A percentile compares a stretch with the other conserved stretches of the same genome.
phyloP scores from a whole-genome alignment of 2,329 filamentous ascomycete genomes.

The Diaporthe batatas region DNA sequence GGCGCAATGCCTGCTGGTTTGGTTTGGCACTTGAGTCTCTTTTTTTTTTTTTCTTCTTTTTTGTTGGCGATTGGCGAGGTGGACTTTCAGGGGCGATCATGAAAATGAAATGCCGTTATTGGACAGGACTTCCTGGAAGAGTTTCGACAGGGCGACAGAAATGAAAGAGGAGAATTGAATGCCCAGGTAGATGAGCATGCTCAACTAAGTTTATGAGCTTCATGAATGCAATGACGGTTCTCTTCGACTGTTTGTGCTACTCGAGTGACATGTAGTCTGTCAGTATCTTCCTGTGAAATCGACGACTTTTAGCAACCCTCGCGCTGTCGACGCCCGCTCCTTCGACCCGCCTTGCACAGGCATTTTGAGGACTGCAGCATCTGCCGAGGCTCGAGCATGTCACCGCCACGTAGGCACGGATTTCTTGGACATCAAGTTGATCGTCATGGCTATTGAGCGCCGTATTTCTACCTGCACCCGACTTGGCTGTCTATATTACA shows the following conservation, averaged over 20 bases:
- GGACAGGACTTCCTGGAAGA: conserved; percentile 21
- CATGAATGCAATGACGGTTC: conserved; percentile 34
- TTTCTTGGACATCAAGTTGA: neutral
- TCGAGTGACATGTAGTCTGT: conserved; percentile 12
- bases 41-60: neutral
- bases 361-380: neutral
- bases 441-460: neutral
- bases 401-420: neutral
- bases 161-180: conserved; percentile 11
- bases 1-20: conserved; percentile 16
- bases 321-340: neutral
- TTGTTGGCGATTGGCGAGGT: neutral
- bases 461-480: conserved; percentile 1
- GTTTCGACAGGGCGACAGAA: neutral
- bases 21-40: neutral
- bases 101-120: neutral
- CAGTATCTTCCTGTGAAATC: neutral
- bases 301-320: neutral
- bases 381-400: neutral
- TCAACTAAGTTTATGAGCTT: neutral
- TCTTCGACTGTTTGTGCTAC: neutral
- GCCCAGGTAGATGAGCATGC: conserved; percentile 13
- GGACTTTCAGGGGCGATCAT: neutral
- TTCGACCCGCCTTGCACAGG: too few species aligned
- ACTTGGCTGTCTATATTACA: conserved; percentile 1